These are phyloP conservation scores for Microbotryum lychnidis-dioicae DNA, from an alignment of 1,284 basidiomycete genomes.

Conservation along the genomic window DNA sequence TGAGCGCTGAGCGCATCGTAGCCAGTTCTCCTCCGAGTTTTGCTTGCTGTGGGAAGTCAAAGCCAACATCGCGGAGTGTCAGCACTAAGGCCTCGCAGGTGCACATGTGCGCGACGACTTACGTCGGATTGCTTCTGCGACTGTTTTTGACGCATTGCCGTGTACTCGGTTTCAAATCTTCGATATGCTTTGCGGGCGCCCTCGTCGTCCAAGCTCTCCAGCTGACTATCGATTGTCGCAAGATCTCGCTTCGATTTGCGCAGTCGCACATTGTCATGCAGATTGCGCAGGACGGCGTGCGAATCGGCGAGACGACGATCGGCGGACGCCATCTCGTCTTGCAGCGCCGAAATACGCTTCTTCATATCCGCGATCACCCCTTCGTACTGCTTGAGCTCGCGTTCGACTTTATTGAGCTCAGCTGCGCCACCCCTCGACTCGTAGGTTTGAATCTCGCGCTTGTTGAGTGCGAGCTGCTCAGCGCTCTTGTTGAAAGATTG, in stretches of 20 bases:
- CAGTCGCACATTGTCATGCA: constrained; percentile 78
- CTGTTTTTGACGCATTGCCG: constrained; percentile 52
- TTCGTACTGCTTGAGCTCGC: constrained; percentile 48
- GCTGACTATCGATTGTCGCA: constrained; percentile 58
- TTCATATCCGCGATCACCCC: constrained; percentile 35
- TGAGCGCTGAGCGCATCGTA: constrained; percentile 61
- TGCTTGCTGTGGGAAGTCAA: constrained; percentile 53
- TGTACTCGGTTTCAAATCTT: constrained; percentile 76
- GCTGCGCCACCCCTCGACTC: constrained; percentile 59
- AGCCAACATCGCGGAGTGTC: background rate
- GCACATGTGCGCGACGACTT: constrained; percentile 32
- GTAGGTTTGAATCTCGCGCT: constrained; percentile 54
- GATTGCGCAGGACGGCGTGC: constrained; percentile 48
- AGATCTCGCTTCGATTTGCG: constrained; percentile 64
- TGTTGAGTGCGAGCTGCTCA: constrained; percentile 51
- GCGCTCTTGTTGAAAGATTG: constrained; percentile 60
- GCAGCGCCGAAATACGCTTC: constrained; percentile 46
- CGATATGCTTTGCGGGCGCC: constrained; percentile 67
- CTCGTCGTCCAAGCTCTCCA: constrained; percentile 69
- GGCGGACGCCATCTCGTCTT: constrained; percentile 46
- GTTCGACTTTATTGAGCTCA: constrained; percentile 55
- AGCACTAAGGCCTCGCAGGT: background rate
- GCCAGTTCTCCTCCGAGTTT: constrained; percentile 72
- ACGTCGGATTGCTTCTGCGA: constrained; percentile 54
- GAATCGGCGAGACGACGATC: constrained; percentile 41